phyloP scores from a whole-genome alignment of 768 basidiomycete species.

The Tricholoma bakamatsutake region DNA sequence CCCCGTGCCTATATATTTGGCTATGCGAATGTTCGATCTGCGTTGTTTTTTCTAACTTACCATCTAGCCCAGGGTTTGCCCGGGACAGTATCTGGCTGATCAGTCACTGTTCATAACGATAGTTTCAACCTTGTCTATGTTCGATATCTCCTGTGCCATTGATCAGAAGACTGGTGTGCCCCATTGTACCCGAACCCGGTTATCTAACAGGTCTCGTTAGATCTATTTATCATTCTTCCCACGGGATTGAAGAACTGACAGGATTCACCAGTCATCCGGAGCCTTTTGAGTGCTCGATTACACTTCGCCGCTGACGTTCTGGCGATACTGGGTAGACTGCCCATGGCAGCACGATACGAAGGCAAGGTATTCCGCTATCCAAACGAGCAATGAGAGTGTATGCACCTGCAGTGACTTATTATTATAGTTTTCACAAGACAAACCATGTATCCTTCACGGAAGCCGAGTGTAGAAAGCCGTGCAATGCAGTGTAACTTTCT shows the following conservation, averaged over 20 bases:
- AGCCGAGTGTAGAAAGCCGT: background rate
- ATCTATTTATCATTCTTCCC: background rate
- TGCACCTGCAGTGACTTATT: too few species aligned
- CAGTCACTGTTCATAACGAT: constrained; percentile 2
- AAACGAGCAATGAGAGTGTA: too few species aligned
- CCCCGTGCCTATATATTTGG: constrained; percentile 5
- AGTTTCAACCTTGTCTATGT: constrained; percentile 1
- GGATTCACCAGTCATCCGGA: background rate
- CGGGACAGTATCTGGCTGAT: constrained; percentile 5
- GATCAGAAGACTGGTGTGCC: background rate
- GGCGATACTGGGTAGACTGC: background rate
- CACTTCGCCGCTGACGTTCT: background rate
- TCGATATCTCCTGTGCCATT: constrained; percentile 10
- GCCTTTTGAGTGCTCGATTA: background rate
- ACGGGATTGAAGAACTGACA: background rate
- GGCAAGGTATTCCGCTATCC: too few species aligned
- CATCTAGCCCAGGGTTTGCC: background rate
- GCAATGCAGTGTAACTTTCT: background rate
- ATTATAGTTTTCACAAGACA: too few species aligned
- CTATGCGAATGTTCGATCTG: background rate
- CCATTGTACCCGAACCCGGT: background rate
- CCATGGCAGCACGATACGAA: too few species aligned
- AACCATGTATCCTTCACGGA: background rate
- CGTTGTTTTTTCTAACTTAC: background rate
- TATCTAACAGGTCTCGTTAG: background rate